Evolutionary conservation across 345 rosid genomes (phyloP).

Genomic region (Gossypium raimondii): DNA sequence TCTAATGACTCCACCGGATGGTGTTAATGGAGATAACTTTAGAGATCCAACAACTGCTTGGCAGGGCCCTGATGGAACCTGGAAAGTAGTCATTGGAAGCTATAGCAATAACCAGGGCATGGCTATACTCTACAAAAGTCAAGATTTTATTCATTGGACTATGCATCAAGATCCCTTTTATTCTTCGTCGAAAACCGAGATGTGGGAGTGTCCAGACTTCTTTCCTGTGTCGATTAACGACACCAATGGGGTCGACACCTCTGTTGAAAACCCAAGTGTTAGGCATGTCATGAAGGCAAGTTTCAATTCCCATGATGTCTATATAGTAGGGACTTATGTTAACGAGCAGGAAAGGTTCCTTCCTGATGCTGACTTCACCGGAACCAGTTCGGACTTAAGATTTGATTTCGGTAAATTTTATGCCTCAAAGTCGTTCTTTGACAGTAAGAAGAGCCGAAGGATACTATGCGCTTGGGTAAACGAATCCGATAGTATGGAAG

Average conservation of each 20-base stretch:
- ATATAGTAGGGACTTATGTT: slow-evolving; percentile 46
- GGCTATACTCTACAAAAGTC: neutral
- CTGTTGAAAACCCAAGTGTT: neutral
- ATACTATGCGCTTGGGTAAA: slow-evolving; percentile 54
- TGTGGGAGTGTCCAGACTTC: neutral
- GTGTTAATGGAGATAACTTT: slow-evolving; percentile 35
- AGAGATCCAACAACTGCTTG: slow-evolving; percentile 29
- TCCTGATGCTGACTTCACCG: slow-evolving; percentile 37
- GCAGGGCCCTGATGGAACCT: neutral
- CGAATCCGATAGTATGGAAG: slow-evolving; percentile 52
- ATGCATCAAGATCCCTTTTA: neutral
- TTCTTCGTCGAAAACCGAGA: neutral
- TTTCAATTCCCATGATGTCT: slow-evolving; percentile 42
- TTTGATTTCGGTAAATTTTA: slow-evolving; percentile 65
- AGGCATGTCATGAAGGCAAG: slow-evolving; percentile 21
- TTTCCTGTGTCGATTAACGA: neutral
- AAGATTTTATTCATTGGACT: neutral
- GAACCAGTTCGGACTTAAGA: slow-evolving; percentile 39
- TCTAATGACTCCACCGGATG: slow-evolving; percentile 40
- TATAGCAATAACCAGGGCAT: neutral
- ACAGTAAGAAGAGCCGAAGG: slow-evolving; percentile 47
- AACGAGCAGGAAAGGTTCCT: slow-evolving; percentile 33
- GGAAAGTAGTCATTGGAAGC: slow-evolving; percentile 2
- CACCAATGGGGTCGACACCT: neutral
- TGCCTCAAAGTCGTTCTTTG: slow-evolving; percentile 54